Evolutionary conservation across 495 filamentous ascomycete species (phyloP), one percentile per base, ranked within the genome.

Genomic region (Aspergillus taichungensis): DNA sequence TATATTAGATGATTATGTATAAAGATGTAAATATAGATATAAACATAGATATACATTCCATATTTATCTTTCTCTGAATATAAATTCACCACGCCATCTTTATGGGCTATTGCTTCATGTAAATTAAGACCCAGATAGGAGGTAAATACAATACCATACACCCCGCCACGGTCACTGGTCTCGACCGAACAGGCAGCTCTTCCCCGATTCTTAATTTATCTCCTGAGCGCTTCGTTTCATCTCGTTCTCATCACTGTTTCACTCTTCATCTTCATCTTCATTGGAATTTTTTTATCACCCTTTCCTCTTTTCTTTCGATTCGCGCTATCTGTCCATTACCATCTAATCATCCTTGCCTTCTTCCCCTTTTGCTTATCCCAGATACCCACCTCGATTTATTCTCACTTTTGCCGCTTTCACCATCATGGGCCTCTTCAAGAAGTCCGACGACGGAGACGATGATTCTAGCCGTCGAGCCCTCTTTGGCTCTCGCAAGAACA

Each of bases 391-490:
- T 34, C 36, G 41, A 48, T 44, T 42, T 40, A 42, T 42, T 47
- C 39, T 49, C 43, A 53, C 18, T 31, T 32, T 34, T 35, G 30
- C n/a, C 34, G 12, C n/a, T 30, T 47, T 34, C 30, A 31, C 41
- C 66, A 69, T 50, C 37, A 87, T 87, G 84, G 73, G 76, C 27
- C 52, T 62, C 10, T 76, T 85, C 57, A 77, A 83, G 52, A 87
- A 82, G 67, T 85, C 82, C 58, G 71, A 69, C 31, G 70, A 74
- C 40, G 73, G 72, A 46, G 71, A 64, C 53, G 72, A 72, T 43
- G 78, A 82, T 13, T 78, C 74, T 13, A 77, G 67, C 56, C 77
- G 77, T 39, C 68, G 68, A 42, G 73, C 74, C 24, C 73, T 85
- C 34, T 83, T 83, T 43, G 77, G 79, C 41, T 68, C 66, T 30